These are phyloP conservation scores for Bacidia gigantensis DNA, from an alignment of 495 filamentous ascomycete genomes.

Conservation along the genomic window DNA sequence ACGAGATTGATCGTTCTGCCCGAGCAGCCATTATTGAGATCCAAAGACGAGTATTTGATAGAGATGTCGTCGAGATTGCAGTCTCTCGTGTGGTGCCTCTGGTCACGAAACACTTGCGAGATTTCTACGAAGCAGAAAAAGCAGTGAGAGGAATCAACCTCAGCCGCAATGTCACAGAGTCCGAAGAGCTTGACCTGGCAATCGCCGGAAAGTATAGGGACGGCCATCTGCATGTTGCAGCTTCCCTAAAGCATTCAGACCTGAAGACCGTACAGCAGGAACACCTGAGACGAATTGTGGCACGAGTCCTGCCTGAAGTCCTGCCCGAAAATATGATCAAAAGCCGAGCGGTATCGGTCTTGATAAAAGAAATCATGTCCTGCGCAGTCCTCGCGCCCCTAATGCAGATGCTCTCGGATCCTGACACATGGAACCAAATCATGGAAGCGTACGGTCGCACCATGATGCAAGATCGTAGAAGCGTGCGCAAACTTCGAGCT, in stretches of 20 bases:
- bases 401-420: constrained; percentile 62
- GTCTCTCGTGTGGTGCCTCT: constrained; percentile 76
- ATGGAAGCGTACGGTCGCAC: constrained; percentile 81
- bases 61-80: constrained; percentile 69
- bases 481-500: constrained; percentile 82
- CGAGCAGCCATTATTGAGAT: constrained; percentile 60
- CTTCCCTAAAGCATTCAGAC: constrained; percentile 67
- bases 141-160: constrained; percentile 74
- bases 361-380: constrained; percentile 72
- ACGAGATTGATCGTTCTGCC: constrained; percentile 72
- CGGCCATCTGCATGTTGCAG: constrained; percentile 80
- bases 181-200: constrained; percentile 84
- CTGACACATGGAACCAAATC: constrained; percentile 93
- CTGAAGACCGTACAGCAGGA: constrained; percentile 74
- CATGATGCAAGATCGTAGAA: constrained; percentile 89
- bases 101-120: constrained; percentile 77
- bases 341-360: constrained; percentile 62
- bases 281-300: constrained; percentile 59
- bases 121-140: constrained; percentile 84
- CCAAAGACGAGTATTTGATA: constrained; percentile 48
- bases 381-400: constrained; percentile 63
- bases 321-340: constrained; percentile 59
- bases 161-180: constrained; percentile 83
- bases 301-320: constrained; percentile 57
- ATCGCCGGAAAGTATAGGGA: constrained; percentile 86